These are phyloP conservation scores for Candida palmyrensis DNA, from an alignment of 805 yeast species.

Conservation along the genomic window DNA sequence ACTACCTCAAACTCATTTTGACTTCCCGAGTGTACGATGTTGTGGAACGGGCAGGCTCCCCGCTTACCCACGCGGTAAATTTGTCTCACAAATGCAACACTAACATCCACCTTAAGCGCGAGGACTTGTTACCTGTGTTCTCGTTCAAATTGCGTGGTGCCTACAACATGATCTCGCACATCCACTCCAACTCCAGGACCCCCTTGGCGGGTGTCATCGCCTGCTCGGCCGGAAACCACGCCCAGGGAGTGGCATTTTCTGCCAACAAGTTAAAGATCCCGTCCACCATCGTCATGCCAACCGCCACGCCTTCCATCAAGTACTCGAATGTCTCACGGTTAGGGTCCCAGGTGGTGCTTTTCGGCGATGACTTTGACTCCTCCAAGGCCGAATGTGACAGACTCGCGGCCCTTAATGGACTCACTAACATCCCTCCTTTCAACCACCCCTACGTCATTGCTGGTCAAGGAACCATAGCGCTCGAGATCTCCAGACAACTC, in stretches of 20 bases:
- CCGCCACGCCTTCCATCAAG: conserved; percentile 93
- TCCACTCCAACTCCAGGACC: conserved; percentile 51
- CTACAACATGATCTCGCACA: conserved; percentile 90
- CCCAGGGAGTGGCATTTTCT: conserved; percentile 96
- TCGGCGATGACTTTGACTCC: conserved; percentile 93
- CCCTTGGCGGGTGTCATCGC: conserved; percentile 88
- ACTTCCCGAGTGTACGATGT: conserved; percentile 95
- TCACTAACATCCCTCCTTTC: conserved; percentile 95
- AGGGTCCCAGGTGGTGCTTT: conserved; percentile 90
- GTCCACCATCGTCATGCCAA: conserved; percentile 97
- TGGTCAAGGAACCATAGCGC: conserved; percentile 97
- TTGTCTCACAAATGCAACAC: conserved; percentile 73
- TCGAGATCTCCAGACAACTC: conserved; percentile 87
- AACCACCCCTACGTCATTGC: conserved; percentile 98
- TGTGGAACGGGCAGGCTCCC: conserved; percentile 72
- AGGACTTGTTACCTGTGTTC: conserved; percentile 91
- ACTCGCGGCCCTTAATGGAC: conserved; percentile 60
- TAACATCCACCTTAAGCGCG: conserved; percentile 78
- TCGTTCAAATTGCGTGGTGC: conserved; percentile 97
- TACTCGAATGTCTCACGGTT: conserved; percentile 85
- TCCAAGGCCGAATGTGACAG: conserved; percentile 88
- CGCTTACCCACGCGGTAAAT: conserved; percentile 69
- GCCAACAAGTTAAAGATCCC: conserved; percentile 83
- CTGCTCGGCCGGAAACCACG: conserved; percentile 98
- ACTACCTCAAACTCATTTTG: conserved; percentile 83